phyloP scores from a whole-genome alignment of 2,329 filamentous ascomycete genomes.

The Endoconidiophora laricicola region DNA sequence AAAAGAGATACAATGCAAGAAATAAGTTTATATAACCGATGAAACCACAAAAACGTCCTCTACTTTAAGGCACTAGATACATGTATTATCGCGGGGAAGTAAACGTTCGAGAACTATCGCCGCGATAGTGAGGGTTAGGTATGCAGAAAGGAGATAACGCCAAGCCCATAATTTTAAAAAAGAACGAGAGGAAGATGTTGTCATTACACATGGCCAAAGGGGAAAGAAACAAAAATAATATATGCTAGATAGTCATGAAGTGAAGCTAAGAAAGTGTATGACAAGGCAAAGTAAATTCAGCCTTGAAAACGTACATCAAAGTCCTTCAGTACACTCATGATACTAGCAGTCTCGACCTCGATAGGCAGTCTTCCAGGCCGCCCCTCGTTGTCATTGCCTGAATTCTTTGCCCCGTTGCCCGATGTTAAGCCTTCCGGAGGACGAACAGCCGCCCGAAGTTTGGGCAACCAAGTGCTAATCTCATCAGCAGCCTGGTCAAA shows the following conservation, averaged over 20 bases:
- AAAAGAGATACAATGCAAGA: too few relatives aligned
- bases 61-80: too few relatives aligned
- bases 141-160: neutral
- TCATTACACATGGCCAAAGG: too few relatives aligned
- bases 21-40: too few relatives aligned
- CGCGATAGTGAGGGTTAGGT: too few relatives aligned
- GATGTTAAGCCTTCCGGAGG: constrained; percentile 17
- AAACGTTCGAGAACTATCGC: too few relatives aligned
- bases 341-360: constrained; percentile 68
- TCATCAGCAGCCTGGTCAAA: constrained; percentile 60
- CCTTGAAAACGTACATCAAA: constrained; percentile 56
- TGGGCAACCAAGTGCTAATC: constrained; percentile 58
- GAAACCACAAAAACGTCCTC: too few relatives aligned
- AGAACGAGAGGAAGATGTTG: neutral
- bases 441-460: constrained; percentile 41
- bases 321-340: constrained; percentile 70
- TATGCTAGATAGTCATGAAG: too few relatives aligned
- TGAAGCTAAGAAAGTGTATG: neutral
- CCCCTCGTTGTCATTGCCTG: neutral
- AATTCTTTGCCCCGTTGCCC: constrained; percentile 17
- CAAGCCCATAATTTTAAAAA: neutral
- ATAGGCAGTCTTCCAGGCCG: constrained; percentile 36
- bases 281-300: neutral
- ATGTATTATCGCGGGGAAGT: too few relatives aligned
- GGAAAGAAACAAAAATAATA: too few relatives aligned